Conservation (phyloP, 148 eudicot species). For the Euryodendron excelsum region DNA sequence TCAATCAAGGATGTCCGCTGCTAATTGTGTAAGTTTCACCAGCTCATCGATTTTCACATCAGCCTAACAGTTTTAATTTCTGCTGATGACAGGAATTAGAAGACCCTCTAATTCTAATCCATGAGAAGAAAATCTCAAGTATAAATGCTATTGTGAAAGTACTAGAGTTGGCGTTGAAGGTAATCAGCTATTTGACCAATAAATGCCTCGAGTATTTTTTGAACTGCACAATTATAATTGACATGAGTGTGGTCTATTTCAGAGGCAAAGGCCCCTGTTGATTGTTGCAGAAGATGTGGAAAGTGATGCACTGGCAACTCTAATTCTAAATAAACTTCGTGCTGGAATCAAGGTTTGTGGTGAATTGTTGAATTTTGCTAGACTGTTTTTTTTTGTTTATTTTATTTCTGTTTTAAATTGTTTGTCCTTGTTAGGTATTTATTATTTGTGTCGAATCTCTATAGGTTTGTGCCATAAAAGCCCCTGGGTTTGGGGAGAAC, state of each 20-base stretch:
- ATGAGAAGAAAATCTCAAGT: conserved; percentile 71
- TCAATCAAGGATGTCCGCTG: neutral
- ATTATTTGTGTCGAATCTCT: neutral
- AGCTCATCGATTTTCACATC: neutral
- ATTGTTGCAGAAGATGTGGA: conserved; percentile 71
- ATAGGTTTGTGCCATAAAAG: conserved; percentile 89
- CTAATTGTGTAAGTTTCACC: neutral
- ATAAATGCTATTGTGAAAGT: conserved; percentile 58
- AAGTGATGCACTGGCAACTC: conserved; percentile 71
- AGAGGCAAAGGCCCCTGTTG: conserved; percentile 69
- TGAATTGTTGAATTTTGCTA: neutral
- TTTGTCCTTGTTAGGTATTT: no score
- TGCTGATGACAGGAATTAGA: conserved; percentile 49
- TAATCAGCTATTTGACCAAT: conserved; percentile 15
- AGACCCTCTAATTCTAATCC: conserved; percentile 60
- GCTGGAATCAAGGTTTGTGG: conserved; percentile 81
- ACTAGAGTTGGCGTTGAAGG: conserved; percentile 89
- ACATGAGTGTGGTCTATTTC: conserved; percentile 18
- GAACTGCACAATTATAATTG: neutral
- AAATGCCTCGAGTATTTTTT: no score
- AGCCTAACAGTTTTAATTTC: neutral
- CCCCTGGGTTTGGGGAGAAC: conserved; percentile 95
- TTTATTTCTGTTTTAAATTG: neutral
- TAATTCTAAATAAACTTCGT: conserved; percentile 84
- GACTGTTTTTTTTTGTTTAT: neutral